phyloP scores from a whole-genome alignment of 106 monocot genomes.

The Allium fistulosum region DNA sequence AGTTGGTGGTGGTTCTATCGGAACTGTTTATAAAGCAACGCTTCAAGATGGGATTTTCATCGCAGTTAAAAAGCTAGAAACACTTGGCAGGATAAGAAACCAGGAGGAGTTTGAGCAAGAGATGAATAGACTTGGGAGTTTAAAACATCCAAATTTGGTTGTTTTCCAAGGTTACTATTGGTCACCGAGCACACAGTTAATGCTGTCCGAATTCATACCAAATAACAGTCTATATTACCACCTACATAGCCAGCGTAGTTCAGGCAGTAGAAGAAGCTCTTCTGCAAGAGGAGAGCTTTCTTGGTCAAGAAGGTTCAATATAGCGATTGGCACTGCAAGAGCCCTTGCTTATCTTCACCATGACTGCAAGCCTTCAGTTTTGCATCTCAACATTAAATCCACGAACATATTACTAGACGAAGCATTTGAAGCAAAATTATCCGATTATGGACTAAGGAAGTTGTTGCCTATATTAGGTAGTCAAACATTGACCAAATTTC shows the following conservation, averaged over 20 bases:
- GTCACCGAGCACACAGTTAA: slow-evolving; percentile 69
- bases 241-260: slow-evolving; percentile 38
- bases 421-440: slow-evolving; percentile 55
- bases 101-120: slow-evolving; percentile 97
- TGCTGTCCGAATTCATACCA: slow-evolving; percentile 67
- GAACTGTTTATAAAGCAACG: slow-evolving; percentile 74
- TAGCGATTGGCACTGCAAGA: slow-evolving; percentile 69
- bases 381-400: slow-evolving; percentile 92
- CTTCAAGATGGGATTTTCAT: slow-evolving; percentile 68
- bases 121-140: slow-evolving; percentile 62
- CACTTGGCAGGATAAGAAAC: slow-evolving; percentile 62
- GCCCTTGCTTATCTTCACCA: slow-evolving; percentile 93
- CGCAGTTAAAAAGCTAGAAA: slow-evolving; percentile 93
- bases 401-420: slow-evolving; percentile 82
- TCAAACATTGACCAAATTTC: slow-evolving; percentile 39
- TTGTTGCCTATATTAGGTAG: slow-evolving; percentile 71
- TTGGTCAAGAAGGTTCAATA: slow-evolving; percentile 69
- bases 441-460: slow-evolving; percentile 83
- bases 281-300: slow-evolving; percentile 33
- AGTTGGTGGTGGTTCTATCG: slow-evolving; percentile 74
- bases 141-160: slow-evolving; percentile 70
- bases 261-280: slow-evolving; percentile 9
- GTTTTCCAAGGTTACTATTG: slow-evolving; percentile 89
- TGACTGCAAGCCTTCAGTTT: slow-evolving; percentile 67
- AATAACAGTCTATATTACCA: slow-evolving; percentile 84